Conservation (phyloP, 805 yeast genomes). For the Starmera caribaea region DNA sequence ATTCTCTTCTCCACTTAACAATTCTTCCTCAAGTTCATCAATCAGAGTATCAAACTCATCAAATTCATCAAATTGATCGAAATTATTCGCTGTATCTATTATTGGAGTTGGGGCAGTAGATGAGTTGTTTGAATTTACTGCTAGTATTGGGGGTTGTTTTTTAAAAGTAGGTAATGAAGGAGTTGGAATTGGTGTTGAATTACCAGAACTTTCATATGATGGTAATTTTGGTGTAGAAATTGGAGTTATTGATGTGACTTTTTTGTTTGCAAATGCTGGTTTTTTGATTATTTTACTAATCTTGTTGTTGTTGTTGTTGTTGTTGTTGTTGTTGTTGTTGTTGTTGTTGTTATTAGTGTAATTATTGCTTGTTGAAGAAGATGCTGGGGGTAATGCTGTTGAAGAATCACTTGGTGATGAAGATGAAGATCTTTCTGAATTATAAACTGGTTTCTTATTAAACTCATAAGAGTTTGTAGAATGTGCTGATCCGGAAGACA, state of each 20-base stretch:
- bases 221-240: slow-evolving; percentile 16
- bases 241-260: slow-evolving; percentile 10
- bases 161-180: slow-evolving; percentile 16
- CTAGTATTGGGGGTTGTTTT: neutral
- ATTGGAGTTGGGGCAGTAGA: slow-evolving; percentile 6
- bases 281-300: neutral
- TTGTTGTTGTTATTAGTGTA: too few relatives aligned
- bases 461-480: too few relatives aligned
- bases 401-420: too few relatives aligned
- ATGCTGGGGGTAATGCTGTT: too few relatives aligned
- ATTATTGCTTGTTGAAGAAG: neutral
- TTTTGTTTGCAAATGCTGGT: slow-evolving; percentile 3
- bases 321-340: neutral
- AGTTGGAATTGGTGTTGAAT: slow-evolving; percentile 7
- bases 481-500: too few relatives aligned
- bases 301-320: neutral
- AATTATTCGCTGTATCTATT: slow-evolving; percentile 2
- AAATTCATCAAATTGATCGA: slow-evolving; percentile 4
- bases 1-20: slow-evolving; percentile 3
- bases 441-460: too few relatives aligned
- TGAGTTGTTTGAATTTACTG: neutral
- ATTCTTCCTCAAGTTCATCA: slow-evolving; percentile 17
- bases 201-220: neutral
- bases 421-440: too few relatives aligned
- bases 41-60: slow-evolving; percentile 15